Base-by-base conservation (phyloP, 164 flowering plant genomes). In the Liquidambar formosana region DNA sequence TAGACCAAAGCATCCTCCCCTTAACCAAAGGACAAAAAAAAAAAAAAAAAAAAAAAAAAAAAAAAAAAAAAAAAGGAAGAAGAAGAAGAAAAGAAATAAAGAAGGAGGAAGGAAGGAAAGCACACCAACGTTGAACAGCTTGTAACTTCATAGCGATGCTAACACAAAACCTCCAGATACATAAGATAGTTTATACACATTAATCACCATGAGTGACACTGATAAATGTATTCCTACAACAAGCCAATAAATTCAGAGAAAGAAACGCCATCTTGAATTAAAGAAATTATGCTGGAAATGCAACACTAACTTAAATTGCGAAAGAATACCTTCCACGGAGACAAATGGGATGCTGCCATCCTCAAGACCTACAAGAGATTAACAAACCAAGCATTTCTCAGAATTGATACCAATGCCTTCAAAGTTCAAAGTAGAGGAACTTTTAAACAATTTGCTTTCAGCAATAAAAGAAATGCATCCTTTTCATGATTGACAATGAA, bases 311-410 rank as follows among this genome's bases (percentile, higher is more conserved):
- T 18, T 10, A 15, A 59, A 8, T 16, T 49, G 23, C 58, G 51
- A n/a, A 21, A 65, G 60, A 15, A 54, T 71, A 71, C 73, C 73
- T 71, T 71, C 73, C 25, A 71, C 62, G 2, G 73, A 19, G 23
- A 62, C 73, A 63, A 63, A 71, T 28, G 68, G 54, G 10, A 71
- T 63, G 23, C 73, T 58, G 5, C 68, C 27, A 54, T 64, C 73
- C 44, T 71, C 73, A 54, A 71, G 52, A 25, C 73, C 73, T 71
- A 52, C 15, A 10, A 61, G 43, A 22, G 44, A 25, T 21, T n/a
- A 67, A 18, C 21, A 53, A 54, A 46, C 22, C 21, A 26, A 48
- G 41, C 26, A 47, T 11, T 48, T 19, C 15, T 10, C 49, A 64
- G 44, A 64, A 63, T 8, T 64, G 57, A 26, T 18, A 27, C 22